phyloP scores from a whole-genome alignment of 2,329 filamentous ascomycete species.

The Kalmusia sp. region DNA sequence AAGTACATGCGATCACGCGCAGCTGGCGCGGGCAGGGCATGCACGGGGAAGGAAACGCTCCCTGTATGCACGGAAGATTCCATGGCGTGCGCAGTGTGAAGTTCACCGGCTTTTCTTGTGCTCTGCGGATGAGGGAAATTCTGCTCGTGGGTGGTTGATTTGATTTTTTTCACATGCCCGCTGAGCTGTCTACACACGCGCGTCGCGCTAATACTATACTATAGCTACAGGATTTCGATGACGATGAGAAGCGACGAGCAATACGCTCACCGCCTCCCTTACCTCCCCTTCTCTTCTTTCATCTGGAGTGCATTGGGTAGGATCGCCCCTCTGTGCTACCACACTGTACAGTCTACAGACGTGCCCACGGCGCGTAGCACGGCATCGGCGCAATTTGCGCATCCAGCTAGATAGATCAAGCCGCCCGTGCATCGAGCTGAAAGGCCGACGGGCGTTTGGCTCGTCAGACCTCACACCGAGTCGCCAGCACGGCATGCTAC shows the following conservation, averaged over 20 bases:
- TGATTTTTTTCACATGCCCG: too few species aligned
- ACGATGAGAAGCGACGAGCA: not conserved
- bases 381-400: constrained; percentile 6
- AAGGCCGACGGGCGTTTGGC: constrained; percentile 8
- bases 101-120: constrained; percentile 19
- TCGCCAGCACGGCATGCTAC: constrained; percentile 3
- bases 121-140: not conserved
- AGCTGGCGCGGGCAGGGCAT: constrained; percentile 1
- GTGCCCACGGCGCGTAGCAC: not conserved
- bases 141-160: too few species aligned
- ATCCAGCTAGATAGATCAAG: not conserved
- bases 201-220: too few species aligned
- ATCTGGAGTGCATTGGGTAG: not conserved
- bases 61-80: constrained; percentile 11
- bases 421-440: constrained; percentile 1
- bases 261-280: not conserved
- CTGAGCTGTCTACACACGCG: too few species aligned
- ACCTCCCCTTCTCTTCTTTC: not conserved
- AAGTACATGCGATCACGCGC: constrained; percentile 8
- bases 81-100: not conserved
- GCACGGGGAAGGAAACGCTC: not conserved
- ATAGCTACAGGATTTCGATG: too few species aligned
- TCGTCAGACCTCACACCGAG: constrained; percentile 6
- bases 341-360: not conserved
- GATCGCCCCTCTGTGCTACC: constrained; percentile 3